A percentile compares a stretch with the other conserved stretches of the same genome.
Evolutionary conservation across 768 basidiomycete species (phyloP).

Genomic region (Boletus vinaceobasis): DNA sequence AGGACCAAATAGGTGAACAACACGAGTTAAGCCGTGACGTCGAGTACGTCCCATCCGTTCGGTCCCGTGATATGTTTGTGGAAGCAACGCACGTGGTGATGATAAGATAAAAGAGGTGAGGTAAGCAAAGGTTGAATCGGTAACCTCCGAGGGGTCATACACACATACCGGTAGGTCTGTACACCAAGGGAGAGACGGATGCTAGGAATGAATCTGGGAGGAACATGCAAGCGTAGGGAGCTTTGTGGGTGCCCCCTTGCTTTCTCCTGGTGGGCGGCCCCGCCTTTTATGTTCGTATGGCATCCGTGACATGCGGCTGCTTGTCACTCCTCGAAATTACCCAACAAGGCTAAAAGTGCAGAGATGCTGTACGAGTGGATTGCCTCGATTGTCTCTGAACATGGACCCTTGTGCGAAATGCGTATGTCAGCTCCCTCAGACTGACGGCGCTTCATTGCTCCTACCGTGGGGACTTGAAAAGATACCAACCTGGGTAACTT

Average conservation of each 20-base stretch:
- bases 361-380: conserved; percentile 20
- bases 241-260: conserved; percentile 3
- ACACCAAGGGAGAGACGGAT: not conserved
- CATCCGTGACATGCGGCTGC: conserved; percentile 15
- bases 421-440: conserved; percentile 27
- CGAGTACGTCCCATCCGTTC: conserved; percentile 6
- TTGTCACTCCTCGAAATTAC: conserved; percentile 24
- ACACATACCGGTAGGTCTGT: conserved; percentile 3
- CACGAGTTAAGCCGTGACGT: conserved; percentile 8
- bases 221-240: conserved; percentile 1
- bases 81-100: not conserved
- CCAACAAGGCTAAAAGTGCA: conserved; percentile 18
- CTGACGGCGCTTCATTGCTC: not conserved
- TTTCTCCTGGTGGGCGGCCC: conserved; percentile 11
- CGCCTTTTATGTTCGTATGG: conserved; percentile 25
- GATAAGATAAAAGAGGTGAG: conserved; percentile 24
- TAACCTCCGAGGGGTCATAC: conserved; percentile 10
- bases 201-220: not conserved
- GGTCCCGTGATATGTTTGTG: conserved; percentile 3
- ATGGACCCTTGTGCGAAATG: conserved; percentile 28
- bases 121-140: conserved; percentile 17
- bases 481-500: conserved; percentile 25
- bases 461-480: conserved; percentile 1
- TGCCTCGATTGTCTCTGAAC: conserved; percentile 24
- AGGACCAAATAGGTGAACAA: conserved; percentile 32